These are phyloP conservation scores for Trametes hirsuta DNA, from an alignment of 1,284 basidiomycete genomes.

Conservation along the genomic window DNA sequence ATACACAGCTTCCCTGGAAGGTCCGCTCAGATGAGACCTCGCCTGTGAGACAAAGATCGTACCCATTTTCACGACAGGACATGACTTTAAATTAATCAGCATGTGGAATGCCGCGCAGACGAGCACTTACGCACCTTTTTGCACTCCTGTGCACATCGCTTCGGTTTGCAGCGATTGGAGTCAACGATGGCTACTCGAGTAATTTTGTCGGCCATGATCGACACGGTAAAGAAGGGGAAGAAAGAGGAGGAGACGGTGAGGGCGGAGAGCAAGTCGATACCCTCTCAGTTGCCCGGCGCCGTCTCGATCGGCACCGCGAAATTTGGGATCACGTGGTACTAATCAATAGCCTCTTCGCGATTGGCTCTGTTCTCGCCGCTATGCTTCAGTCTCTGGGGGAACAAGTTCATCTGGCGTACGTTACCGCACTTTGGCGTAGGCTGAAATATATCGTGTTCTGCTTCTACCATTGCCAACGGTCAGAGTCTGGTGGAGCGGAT, in stretches of 20 bases:
- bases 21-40: not conserved
- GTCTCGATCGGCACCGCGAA: slow-evolving; percentile 17
- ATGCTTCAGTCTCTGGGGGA: no score
- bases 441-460: no score
- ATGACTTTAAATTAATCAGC: slow-evolving; percentile 60
- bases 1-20: slow-evolving; percentile 90
- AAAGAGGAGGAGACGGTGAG: not conserved
- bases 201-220: slow-evolving; percentile 74
- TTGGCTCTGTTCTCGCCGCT: slow-evolving; percentile 1
- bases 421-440: no score
- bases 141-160: slow-evolving; percentile 90
- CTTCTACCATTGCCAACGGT: no score
- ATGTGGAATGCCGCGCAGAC: not conserved
- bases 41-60: slow-evolving; percentile 28
- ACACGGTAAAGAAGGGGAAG: not conserved
- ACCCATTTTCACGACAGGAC: slow-evolving; percentile 99
- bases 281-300: not conserved
- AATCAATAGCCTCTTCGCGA: not conserved
- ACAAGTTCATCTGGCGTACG: no score
- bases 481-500: no score
- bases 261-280: not conserved
- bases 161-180: slow-evolving; percentile 91
- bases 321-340: slow-evolving; percentile 17
- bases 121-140: slow-evolving; percentile 69
- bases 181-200: slow-evolving; percentile 96